Evolutionary conservation across 2,329 filamentous ascomycete species (phyloP), one percentile per base, ranked within the genome.

Genomic region (Karstenula rhodostoma): DNA sequence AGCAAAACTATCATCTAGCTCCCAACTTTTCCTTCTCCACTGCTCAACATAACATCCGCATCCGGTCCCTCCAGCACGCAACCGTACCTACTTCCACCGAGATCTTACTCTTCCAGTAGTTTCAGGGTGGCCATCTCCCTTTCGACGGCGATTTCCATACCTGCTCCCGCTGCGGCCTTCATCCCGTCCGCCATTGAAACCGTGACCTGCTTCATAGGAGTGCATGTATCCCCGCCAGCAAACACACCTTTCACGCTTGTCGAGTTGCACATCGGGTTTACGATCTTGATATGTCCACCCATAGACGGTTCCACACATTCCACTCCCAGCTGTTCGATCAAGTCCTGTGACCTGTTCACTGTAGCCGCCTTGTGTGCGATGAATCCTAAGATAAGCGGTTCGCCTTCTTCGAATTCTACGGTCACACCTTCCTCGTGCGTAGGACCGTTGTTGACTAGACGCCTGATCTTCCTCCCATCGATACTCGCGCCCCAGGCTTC

Each of bases 191-290:
- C 64, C 72, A 74, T 72, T 0, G 73, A 68, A 50, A 75, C 58
- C 7, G 65, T 66, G n/a, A 65, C 71, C 52, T 75, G 73, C 63
- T 76, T 75, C 67, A 76, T 72, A 62, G 67, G 54, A 0, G 62
- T 59, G 35, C 68, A 73, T 73, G 70, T 75, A 71, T 89, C 86
- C 0, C 86, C 86, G 0, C 77, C 83, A 0, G 84, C 85, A 73
- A 84, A 86, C 2, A 84, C 82, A 0, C 86, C 86, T 2, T 74
- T 71, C 0, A 85, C 78, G 56, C 71, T 84, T 3, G 85, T 85
- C 68, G 81, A 77, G 43, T 81, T 77, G 66, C 86, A 84, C 37
- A 84, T 83, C 1, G 69, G 63, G 22, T 72, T 73, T 0, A 73
- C 71, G 56, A 73, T 9, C 77, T 80, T 25, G 83, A 77, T 63